Conservation (phyloP, 805 yeast genomes). For the Metschnikowia baotianmanensis region DNA sequence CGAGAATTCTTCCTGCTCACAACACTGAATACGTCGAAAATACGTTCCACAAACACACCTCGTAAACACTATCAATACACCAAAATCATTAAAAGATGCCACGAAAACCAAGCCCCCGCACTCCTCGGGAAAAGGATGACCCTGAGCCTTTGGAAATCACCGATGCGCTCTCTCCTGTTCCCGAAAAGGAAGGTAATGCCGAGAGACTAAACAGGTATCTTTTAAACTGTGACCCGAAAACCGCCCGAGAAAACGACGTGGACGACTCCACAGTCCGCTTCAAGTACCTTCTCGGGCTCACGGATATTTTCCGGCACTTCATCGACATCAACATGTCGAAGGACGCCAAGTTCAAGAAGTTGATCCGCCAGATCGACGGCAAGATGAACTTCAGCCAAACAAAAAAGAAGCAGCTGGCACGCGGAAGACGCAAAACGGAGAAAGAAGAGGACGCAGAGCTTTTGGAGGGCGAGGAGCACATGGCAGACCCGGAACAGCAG, state of each 20-base stretch:
- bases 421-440: conserved; percentile 79
- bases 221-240: conserved; percentile 47
- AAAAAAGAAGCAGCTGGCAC: conserved; percentile 28
- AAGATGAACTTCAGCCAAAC: conserved; percentile 40
- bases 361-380: conserved; percentile 56
- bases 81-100: no score
- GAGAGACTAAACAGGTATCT: conserved; percentile 14
- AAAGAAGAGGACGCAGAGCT: conserved; percentile 95
- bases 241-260: conserved; percentile 47
- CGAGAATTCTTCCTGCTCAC: no score
- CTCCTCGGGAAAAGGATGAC: no score
- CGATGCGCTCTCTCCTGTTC: no score
- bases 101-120: background rate
- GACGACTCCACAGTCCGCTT: conserved; percentile 78
- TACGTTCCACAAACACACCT: no score
- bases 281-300: conserved; percentile 74
- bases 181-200: background rate
- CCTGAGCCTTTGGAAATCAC: no score
- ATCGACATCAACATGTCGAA: conserved; percentile 77
- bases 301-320: conserved; percentile 85
- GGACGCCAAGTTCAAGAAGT: conserved; percentile 65
- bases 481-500: conserved; percentile 47
- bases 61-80: no score
- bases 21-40: no score
- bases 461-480: conserved; percentile 74